Evolutionary conservation across 768 basidiomycete species (phyloP).

Genomic region (Pleurotus eryngii): DNA sequence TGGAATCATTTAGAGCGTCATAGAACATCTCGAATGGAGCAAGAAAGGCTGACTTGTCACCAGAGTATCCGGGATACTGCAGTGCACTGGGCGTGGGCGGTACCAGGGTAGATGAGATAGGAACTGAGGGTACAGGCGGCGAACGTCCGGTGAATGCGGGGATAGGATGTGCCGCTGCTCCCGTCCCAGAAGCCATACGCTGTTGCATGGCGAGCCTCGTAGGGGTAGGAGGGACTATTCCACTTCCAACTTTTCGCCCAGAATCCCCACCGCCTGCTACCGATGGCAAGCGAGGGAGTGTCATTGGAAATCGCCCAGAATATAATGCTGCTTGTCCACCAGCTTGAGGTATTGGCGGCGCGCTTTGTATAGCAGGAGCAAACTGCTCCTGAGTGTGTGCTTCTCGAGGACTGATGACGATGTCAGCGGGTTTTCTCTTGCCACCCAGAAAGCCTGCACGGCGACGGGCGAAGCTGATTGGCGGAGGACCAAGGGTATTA

Average conservation of each 20-base stretch:
- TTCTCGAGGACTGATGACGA: conserved; percentile 71
- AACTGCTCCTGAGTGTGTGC: conserved; percentile 49
- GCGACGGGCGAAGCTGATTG: conserved; percentile 76
- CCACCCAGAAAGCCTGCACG: conserved; percentile 58
- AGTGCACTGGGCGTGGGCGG: conserved; percentile 70
- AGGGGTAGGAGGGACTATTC: conserved; percentile 70
- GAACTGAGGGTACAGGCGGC: conserved; percentile 57
- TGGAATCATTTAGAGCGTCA: conserved; percentile 78
- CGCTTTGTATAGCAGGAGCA: conserved; percentile 71
- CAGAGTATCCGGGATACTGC: conserved; percentile 55
- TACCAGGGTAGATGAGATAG: conserved; percentile 63
- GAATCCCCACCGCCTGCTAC: conserved; percentile 38
- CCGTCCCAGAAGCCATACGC: conserved; percentile 12
- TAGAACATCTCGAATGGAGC: conserved; percentile 84
- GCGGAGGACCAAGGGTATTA: conserved; percentile 59
- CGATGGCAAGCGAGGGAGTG: conserved; percentile 61
- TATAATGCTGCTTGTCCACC: conserved; percentile 36
- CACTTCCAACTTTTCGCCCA: conserved; percentile 45
- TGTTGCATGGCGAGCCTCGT: conserved; percentile 56
- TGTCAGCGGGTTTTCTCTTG: conserved; percentile 76
- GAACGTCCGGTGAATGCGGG: conserved; percentile 37
- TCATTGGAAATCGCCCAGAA: conserved; percentile 53
- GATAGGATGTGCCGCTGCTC: conserved; percentile 9
- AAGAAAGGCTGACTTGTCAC: conserved; percentile 74
- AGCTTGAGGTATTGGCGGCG: conserved; percentile 62